Evolutionary conservation across 768 basidiomycete species (phyloP), one percentile per base, ranked within the genome.

Genomic region (Mrakia blollopis): DNA sequence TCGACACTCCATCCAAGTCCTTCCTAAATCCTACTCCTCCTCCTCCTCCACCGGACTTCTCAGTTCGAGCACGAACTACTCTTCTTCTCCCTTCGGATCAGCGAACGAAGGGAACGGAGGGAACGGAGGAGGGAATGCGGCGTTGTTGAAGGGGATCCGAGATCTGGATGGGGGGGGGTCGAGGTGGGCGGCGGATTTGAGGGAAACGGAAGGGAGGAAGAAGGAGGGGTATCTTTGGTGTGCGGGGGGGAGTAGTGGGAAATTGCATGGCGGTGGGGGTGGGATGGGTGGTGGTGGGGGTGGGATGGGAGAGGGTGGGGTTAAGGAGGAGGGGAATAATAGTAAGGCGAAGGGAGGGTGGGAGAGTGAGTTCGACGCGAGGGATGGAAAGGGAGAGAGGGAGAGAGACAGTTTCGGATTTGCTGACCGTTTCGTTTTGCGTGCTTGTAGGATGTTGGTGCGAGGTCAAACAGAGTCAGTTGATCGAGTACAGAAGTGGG

Each of bases 221-320:
- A 77, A 77, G 65, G 47, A 52, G n/a, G 76, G 76, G 54, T 77
- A 71, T 60, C 71, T 77, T 30, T 77, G 76, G 76, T 77, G 76
- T 54, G 65, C 41, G 9, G 76, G 72, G 2, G 72, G 63, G 37
- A 72, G 69, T 30, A 72, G 35, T 11, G 67, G 57, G 71, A 72
- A 44, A n/a, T 23, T 61, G 1, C 60, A 63, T 21, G 62, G 32
- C 7, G 73, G 57, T 28, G 37, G 63, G 18, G 73, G n/a, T n/a
- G n/a, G 73, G 11, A 44, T 14, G 11, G 44, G 44, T 9, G 14
- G 44, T 44, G 44, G 44, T n/a, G 44, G 44, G 14, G 44, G 39
- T 11, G 11, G 44, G 44, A 44, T 4, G 47, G 28, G n/a, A 28
- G 39, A 32, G 18, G 50, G 47, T 18, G 13, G 67, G n/a, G n/a